These are phyloP conservation scores for Piper betle DNA, from an alignment of 164 flowering plant genomes.

Conservation along the genomic window DNA sequence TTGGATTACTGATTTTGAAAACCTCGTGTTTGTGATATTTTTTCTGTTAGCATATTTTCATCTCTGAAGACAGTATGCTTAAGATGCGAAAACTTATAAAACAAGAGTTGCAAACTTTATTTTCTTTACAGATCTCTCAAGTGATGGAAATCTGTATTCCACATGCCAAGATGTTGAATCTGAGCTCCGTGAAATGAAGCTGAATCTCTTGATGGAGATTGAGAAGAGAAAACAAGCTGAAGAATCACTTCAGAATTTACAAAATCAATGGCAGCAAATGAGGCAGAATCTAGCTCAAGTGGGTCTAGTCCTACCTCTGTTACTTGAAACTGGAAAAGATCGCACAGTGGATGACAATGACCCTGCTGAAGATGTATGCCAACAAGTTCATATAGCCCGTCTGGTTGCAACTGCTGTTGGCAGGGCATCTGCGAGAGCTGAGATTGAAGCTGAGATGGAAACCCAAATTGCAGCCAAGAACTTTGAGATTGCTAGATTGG, in stretches of 20 bases:
- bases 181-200: conserved; percentile 8
- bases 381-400: conserved; percentile 20
- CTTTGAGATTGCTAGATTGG: conserved; percentile 25
- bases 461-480: conserved; percentile 22
- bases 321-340: not conserved
- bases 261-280: conserved; percentile 23
- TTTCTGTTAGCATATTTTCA: not conserved
- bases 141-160: conserved; percentile 5
- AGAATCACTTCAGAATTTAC: conserved; percentile 19
- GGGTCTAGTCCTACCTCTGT: conserved; percentile 20
- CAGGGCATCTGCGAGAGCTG: conserved; percentile 20
- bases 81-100: not conserved
- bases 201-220: conserved; percentile 20
- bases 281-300: conserved; percentile 12
- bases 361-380: conserved; percentile 14
- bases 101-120: not conserved
- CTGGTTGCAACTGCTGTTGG: conserved; percentile 32
- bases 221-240: conserved; percentile 34
- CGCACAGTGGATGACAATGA: conserved; percentile 1
- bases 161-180: conserved; percentile 2
- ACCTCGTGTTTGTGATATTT: not conserved
- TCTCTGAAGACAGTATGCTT: not conserved
- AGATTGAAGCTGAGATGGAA: conserved; percentile 22
- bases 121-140: conserved; percentile 6
- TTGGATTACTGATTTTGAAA: not conserved